These are phyloP conservation scores for Kodamaea kaohsiungensis DNA, from an alignment of 805 yeast species.

Conservation along the genomic window DNA sequence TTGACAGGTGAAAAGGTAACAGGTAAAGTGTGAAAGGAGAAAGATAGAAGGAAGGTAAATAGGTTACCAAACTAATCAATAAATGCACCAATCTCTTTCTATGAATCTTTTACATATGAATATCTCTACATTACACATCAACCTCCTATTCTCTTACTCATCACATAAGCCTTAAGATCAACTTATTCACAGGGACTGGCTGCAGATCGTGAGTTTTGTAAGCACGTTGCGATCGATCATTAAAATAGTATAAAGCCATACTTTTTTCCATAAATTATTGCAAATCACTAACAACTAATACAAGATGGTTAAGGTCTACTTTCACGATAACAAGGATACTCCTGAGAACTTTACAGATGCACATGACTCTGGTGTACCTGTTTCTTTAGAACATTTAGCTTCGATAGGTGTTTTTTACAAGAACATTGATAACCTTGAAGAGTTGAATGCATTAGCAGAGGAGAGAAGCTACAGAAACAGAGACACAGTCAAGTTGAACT, in stretches of 20 bases:
- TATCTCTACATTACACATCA: too few relatives aligned
- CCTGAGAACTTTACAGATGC: slow-evolving; percentile 61
- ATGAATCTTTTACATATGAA: too few relatives aligned
- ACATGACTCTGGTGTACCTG: slow-evolving; percentile 69
- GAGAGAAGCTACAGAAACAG: slow-evolving; percentile 78
- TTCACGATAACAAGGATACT: slow-evolving; percentile 61
- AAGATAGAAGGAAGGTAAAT: too few relatives aligned
- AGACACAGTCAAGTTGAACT: slow-evolving; percentile 65
- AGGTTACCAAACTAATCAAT: too few relatives aligned
- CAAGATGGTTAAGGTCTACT: slow-evolving; percentile 48
- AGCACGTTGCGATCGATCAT: slow-evolving; percentile 3
- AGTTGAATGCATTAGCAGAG: slow-evolving; percentile 65
- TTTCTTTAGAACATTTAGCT: slow-evolving; percentile 49
- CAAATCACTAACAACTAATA: neutral
- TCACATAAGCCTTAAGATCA: neutral
- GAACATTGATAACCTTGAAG: slow-evolving; percentile 48
- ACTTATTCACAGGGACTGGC: neutral
- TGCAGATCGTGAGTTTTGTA: neutral
- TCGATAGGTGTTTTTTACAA: slow-evolving; percentile 70
- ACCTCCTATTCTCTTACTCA: too few relatives aligned
- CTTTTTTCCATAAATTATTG: neutral
- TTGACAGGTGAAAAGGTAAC: too few relatives aligned
- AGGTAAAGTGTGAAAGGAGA: too few relatives aligned
- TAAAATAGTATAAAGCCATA: slow-evolving; percentile 1
- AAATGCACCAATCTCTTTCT: too few relatives aligned